Base-by-base conservation (phyloP, 2,329 filamentous ascomycete genomes). In the Penicillium sp. region DNA sequence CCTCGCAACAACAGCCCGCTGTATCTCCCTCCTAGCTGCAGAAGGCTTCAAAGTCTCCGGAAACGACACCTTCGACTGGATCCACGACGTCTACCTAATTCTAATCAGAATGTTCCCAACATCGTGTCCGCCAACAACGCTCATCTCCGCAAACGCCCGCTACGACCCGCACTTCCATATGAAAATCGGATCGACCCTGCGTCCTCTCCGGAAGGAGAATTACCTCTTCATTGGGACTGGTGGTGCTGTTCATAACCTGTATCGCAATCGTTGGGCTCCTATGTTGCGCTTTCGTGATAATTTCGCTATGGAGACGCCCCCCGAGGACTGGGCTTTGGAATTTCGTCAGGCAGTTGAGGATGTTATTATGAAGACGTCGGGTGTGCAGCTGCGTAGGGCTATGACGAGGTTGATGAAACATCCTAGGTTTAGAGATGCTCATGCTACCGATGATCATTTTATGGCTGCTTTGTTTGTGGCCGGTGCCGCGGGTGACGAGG, bases 361-460 rank as follows among this genome's bases (percentile, higher is more conserved):
- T 65, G 80, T 79, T 0, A 74, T 88, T 32, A 71, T 74, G 2
- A 78, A 80, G 49, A 81, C 78, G 36, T 73, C 75, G 1, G 84
- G 85, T 0, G 83, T 84, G 5, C 66, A 68, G 21, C 64, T 88
- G 42, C 68, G 84, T 2, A 73, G 80, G 2, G 80, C 77, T 0
- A 75, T 86, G 47, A 84, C 83, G 2, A 75, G 84, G 24, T 63
- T 88, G 59, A 88, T 88, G 84, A 88, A 88, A 72, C 82, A 88
- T 61, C 85, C 85, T 0, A 73, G 76, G 40, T 89, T 80, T 61
- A 71, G 85, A 13, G 85, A 88, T 59, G 86, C 86, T 0, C 86
- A 89, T 69, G 85, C 78, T 0, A 88, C 86, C 0, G 86, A 89
- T 62, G 86, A 89, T 64, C 85, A 89, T 63, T 88, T 86, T 57